A percentile compares a stretch with the other conserved stretches of the same genome.
These are phyloP conservation scores for Suillus alpinus DNA, from an alignment of 768 basidiomycete genomes.

Conservation along the genomic window DNA sequence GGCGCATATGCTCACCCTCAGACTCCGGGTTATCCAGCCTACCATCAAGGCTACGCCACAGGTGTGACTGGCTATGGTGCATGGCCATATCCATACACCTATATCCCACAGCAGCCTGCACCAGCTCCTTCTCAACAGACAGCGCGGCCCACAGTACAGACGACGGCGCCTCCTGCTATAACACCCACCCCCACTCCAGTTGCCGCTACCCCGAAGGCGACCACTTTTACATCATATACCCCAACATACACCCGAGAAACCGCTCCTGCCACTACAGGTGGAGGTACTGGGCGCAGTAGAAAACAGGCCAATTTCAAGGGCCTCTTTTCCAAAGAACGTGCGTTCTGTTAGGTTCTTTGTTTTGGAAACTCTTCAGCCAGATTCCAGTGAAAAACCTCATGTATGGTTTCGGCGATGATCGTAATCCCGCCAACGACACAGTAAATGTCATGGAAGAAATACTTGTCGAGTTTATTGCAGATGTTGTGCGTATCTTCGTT, in stretches of 20 bases:
- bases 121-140: slow-evolving; percentile 25
- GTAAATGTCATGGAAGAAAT: slow-evolving; percentile 95
- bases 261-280: slow-evolving; percentile 36
- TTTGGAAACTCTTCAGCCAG: slow-evolving; percentile 9
- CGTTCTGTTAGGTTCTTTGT: slow-evolving; percentile 28
- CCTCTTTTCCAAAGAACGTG: slow-evolving; percentile 78
- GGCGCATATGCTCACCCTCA: slow-evolving; percentile 37
- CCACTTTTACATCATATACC: slow-evolving; percentile 57
- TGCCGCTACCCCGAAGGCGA: slow-evolving; percentile 33
- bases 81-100: slow-evolving; percentile 71
- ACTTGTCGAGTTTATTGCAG: slow-evolving; percentile 84
- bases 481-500: slow-evolving; percentile 61
- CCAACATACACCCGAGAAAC: slow-evolving; percentile 52
- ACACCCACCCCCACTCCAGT: slow-evolving; percentile 29
- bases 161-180: slow-evolving; percentile 25
- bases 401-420: slow-evolving; percentile 94
- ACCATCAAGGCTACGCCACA: slow-evolving; percentile 49
- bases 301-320: slow-evolving; percentile 72
- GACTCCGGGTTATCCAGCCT: slow-evolving; percentile 48
- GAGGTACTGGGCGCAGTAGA: slow-evolving; percentile 47
- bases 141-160: slow-evolving; percentile 28
- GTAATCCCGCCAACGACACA: slow-evolving; percentile 83
- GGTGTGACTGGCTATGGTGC: slow-evolving; percentile 66
- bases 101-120: slow-evolving; percentile 42
- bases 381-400: slow-evolving; percentile 74